These are phyloP conservation scores for Endotrypanum monterogeii DNA, from an alignment of 208 protist species.

Conservation along the genomic window DNA sequence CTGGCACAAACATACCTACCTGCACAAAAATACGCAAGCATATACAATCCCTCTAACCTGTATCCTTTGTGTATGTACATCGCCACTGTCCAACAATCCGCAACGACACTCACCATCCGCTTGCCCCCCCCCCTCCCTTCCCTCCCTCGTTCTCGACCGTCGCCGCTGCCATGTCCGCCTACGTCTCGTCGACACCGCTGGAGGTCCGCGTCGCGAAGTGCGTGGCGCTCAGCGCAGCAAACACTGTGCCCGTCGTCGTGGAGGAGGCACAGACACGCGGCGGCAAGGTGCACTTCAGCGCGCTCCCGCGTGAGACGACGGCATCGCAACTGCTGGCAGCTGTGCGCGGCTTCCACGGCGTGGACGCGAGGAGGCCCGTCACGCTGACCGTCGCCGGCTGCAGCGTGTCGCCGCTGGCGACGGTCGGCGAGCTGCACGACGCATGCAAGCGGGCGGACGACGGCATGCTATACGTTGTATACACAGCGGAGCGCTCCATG, in stretches of 20 bases:
- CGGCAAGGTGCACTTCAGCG: constrained; percentile 37
- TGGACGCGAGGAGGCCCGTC: constrained; percentile 25
- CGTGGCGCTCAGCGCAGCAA: constrained; percentile 9
- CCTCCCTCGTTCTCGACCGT: background rate
- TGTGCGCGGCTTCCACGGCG: constrained; percentile 25
- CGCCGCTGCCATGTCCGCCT: constrained; percentile 20
- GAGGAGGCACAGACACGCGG: constrained; percentile 18
- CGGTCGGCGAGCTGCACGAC: constrained; percentile 37
- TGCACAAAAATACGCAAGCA: too few relatives aligned
- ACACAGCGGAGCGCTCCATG: constrained; percentile 21
- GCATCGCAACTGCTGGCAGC: constrained; percentile 25
- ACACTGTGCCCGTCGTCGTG: constrained; percentile 22
- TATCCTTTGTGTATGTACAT: background rate
- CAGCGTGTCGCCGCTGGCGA: constrained; percentile 24
- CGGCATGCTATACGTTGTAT: constrained; percentile 43
- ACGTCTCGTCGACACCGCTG: constrained; percentile 20
- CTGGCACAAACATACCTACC: too few relatives aligned
- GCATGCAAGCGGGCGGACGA: constrained; percentile 34
- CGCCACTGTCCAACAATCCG: too few relatives aligned
- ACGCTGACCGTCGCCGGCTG: constrained; percentile 28
- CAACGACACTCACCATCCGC: too few relatives aligned
- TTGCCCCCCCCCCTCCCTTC: background rate
- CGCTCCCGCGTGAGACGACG: constrained; percentile 30
- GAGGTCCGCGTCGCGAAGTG: constrained; percentile 26
- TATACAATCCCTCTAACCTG: background rate